These are phyloP conservation scores for Rheum nobile DNA, from an alignment of 148 eudicot species.

Conservation along the genomic window DNA sequence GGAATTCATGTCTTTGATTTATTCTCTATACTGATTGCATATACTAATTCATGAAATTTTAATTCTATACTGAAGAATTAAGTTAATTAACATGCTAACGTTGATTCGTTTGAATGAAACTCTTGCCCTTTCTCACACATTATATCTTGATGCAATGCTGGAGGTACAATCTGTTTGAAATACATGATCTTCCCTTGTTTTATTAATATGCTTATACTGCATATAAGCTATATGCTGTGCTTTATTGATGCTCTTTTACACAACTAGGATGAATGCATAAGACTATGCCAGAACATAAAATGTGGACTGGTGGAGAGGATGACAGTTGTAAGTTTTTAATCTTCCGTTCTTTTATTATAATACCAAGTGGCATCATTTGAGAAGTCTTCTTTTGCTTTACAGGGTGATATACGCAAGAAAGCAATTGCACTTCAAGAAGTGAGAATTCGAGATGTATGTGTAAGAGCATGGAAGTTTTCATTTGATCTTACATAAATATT, in stretches of 20 bases:
- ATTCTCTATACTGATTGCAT: background rate
- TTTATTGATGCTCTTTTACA: constrained; percentile 18
- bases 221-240: background rate
- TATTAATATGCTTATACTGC: background rate
- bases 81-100: background rate
- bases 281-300: constrained; percentile 75
- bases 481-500: background rate
- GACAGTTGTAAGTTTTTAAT: constrained; percentile 58
- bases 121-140: background rate
- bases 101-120: background rate
- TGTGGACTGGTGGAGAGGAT: constrained; percentile 71
- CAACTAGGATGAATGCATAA: constrained; percentile 75
- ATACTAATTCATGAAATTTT: background rate
- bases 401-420: constrained; percentile 83
- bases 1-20: background rate
- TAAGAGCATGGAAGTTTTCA: background rate
- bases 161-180: background rate
- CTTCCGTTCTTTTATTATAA: background rate
- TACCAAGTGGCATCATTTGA: constrained; percentile 11
- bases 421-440: constrained; percentile 59
- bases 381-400: background rate
- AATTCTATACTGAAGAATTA: background rate
- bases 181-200: background rate
- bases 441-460: constrained; percentile 63
- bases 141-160: background rate